Evolutionary conservation across 768 basidiomycete species (phyloP).

Genomic region (Phylloporus scabripes): DNA sequence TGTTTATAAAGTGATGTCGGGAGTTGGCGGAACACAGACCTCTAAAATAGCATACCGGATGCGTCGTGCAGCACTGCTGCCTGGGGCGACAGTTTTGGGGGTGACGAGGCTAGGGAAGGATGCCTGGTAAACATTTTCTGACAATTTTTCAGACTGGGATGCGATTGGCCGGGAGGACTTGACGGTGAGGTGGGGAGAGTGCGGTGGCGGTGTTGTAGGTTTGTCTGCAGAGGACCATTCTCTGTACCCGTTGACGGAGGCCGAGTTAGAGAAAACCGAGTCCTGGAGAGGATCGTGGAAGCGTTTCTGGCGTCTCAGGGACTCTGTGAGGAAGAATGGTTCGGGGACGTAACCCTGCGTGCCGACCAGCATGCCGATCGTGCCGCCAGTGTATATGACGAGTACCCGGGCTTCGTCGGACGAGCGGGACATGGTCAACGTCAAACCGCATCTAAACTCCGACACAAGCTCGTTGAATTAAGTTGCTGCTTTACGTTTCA

Average conservation of each 20-base stretch:
- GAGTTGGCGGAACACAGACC: constrained; percentile 38
- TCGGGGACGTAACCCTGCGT: constrained; percentile 78
- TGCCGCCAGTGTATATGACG: constrained; percentile 85
- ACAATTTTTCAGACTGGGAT: constrained; percentile 38
- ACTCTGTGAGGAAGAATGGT: constrained; percentile 83
- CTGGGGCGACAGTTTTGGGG: constrained; percentile 59
- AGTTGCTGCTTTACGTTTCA: too few species aligned
- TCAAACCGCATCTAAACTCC: constrained; percentile 1
- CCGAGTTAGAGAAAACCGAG: constrained; percentile 77
- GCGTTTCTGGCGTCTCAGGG: constrained; percentile 71
- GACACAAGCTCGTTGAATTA: background rate
- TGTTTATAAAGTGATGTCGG: constrained; percentile 1
- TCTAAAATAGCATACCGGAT: constrained; percentile 84
- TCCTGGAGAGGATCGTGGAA: constrained; percentile 91
- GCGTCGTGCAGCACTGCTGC: constrained; percentile 57
- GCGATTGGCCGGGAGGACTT: constrained; percentile 63
- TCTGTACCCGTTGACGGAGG: constrained; percentile 73
- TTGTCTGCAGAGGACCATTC: constrained; percentile 55
- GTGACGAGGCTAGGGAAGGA: constrained; percentile 74
- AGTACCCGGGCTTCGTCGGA: constrained; percentile 77
- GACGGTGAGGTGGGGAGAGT: constrained; percentile 44
- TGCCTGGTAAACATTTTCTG: constrained; percentile 67
- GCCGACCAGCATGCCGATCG: constrained; percentile 83
- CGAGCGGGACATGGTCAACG: constrained; percentile 20
- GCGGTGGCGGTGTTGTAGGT: background rate